Base-by-base conservation (phyloP, 192 early-diverging fungal species). In the Mortierella alpina region DNA sequence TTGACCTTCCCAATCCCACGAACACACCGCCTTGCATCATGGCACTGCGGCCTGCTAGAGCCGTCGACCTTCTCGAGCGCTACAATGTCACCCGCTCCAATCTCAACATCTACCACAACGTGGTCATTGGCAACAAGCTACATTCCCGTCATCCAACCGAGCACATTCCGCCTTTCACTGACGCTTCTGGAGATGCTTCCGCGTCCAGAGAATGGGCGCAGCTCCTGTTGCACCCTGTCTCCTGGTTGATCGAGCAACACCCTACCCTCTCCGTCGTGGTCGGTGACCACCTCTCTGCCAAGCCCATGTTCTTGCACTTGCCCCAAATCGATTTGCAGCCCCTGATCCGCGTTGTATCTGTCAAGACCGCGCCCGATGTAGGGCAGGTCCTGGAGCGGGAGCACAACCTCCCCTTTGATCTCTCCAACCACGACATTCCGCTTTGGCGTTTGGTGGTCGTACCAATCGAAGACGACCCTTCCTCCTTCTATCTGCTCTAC, bases 31-130 rank as follows among this genome's bases (percentile, higher is more conserved):
- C 23, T 12, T 15, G 6, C 6, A 48, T 18, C 17, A 63, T 59
- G 67, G 42, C 66, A 14, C 60, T 80, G 6, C 63, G 67, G 18
- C 47, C 68, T 2, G 65, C 66, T n/a, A 63, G 77, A 50, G 59
- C 70, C 44, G 60, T 80, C 53, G 70, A 72, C n/a, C 55, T 58
- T 47, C 70, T 80, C n/a, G 77, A 80, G 49, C 70, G 70, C 9
- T 80, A 80, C 61, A 80, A 68, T 50, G 39, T 80, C 46, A 70
- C 77, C 18, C 68, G 77, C 7, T 72, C 70, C 14, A 80, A 80
- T 23, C 65, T 68, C 54, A 68, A 72, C 48, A 72, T 80, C 39
- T 80, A 80, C 70, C 60, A 80, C 60, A 80, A 80, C 55, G 70
- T 80, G 0, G n/a, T 51, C 12, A 46, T 80, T 6, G 70, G 70